Conservation (phyloP, 108 stramenopile genomes). For the Cylindrotheca closterium region DNA sequence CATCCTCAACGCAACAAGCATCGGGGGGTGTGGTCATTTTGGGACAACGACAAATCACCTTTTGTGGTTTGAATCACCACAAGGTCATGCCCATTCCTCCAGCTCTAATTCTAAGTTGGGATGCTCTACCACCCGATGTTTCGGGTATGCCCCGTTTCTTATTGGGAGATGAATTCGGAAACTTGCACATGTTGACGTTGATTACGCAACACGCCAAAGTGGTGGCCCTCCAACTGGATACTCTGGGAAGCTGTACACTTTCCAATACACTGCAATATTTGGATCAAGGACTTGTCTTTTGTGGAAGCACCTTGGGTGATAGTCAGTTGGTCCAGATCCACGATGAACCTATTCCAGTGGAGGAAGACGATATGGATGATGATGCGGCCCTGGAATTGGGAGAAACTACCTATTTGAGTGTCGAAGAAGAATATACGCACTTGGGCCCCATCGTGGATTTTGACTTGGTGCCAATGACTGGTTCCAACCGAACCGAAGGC, state of each 20-base stretch:
- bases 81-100: conserved; percentile 68
- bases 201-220: conserved; percentile 41
- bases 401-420: conserved; percentile 66
- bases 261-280: conserved; percentile 78
- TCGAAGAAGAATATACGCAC: conserved; percentile 92
- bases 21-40: conserved; percentile 76
- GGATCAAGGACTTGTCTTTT: conserved; percentile 88
- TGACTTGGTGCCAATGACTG: conserved; percentile 76
- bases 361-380: conserved; percentile 27
- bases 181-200: conserved; percentile 78
- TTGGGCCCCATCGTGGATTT: conserved; percentile 98
- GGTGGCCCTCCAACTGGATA: conserved; percentile 67
- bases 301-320: conserved; percentile 89
- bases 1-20: background rate
- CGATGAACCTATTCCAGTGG: conserved; percentile 65
- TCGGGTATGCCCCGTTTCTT: conserved; percentile 66
- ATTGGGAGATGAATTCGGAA: conserved; percentile 86
- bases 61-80: conserved; percentile 40
- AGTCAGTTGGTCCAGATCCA: conserved; percentile 88
- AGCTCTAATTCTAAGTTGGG: conserved; percentile 41
- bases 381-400: conserved; percentile 18
- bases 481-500: conserved; percentile 13
- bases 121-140: conserved; percentile 47
- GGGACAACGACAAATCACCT: conserved; percentile 80
- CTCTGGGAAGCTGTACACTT: conserved; percentile 65